These are phyloP conservation scores for Penicillium sp. DNA, from an alignment of 2,329 filamentous ascomycete species.

Conservation along the genomic window DNA sequence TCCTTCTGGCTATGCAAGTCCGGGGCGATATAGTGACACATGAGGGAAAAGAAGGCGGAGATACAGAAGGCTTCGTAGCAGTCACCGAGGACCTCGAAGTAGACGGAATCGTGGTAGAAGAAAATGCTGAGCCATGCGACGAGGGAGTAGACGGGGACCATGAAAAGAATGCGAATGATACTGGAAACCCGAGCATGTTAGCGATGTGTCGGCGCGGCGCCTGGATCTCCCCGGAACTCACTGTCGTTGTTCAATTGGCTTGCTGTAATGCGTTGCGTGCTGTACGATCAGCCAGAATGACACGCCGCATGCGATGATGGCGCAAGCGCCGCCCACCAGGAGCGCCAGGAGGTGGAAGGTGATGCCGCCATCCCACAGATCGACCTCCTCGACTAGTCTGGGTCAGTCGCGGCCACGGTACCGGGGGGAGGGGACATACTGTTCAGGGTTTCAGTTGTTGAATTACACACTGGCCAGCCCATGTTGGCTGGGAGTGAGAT, in stretches of 20 bases:
- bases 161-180: conserved; percentile 83
- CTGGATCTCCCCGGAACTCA: conserved; percentile 65
- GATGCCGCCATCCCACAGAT: conserved; percentile 54
- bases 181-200: conserved; percentile 53
- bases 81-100: conserved; percentile 77
- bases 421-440: conserved; percentile 35
- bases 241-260: conserved; percentile 63
- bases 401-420: conserved; percentile 12
- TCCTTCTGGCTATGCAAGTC: conserved; percentile 77
- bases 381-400: conserved; percentile 47
- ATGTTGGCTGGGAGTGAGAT: conserved; percentile 26
- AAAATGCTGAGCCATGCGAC: conserved; percentile 72
- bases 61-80: conserved; percentile 89
- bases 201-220: conserved; percentile 33
- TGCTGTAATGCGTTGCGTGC: conserved; percentile 63
- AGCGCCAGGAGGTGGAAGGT: conserved; percentile 61
- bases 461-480: conserved; percentile 54
- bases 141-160: conserved; percentile 77
- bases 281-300: conserved; percentile 57
- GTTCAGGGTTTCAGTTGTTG: conserved; percentile 49
- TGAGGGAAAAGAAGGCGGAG: conserved; percentile 69
- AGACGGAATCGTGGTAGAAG: conserved; percentile 75
- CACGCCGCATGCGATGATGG: conserved; percentile 52
- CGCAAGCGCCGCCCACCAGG: conserved; percentile 56
- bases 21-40: conserved; percentile 49